Conservation (phyloP, 2,329 filamentous ascomycete species). For the Mycogone perniciosa region DNA sequence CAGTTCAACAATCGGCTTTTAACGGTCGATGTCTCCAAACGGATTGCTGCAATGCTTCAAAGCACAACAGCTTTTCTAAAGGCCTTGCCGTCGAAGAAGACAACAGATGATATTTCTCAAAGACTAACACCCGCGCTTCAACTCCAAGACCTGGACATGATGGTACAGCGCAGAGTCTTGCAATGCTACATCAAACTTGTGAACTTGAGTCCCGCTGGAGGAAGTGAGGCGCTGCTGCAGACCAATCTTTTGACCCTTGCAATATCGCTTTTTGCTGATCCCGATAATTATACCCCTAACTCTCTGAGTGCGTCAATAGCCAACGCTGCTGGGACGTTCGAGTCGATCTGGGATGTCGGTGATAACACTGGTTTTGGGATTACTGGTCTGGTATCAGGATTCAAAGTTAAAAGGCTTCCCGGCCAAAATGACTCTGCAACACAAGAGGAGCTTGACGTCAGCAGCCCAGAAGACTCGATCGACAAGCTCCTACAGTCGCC, state of each 20-base stretch:
- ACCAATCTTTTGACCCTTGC: slow-evolving; percentile 87
- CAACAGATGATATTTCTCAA: slow-evolving; percentile 78
- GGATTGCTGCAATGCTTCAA: slow-evolving; percentile 89
- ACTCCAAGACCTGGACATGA: slow-evolving; percentile 81
- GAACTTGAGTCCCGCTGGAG: slow-evolving; percentile 77
- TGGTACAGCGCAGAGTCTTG: slow-evolving; percentile 87
- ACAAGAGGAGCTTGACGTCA: slow-evolving; percentile 42
- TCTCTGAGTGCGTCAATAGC: slow-evolving; percentile 88
- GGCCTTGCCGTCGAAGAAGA: slow-evolving; percentile 75
- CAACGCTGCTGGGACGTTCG: slow-evolving; percentile 81
- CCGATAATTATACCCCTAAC: slow-evolving; percentile 77
- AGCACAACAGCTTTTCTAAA: slow-evolving; percentile 89
- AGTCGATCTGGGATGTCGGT: slow-evolving; percentile 88
- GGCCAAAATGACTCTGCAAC: slow-evolving; percentile 55
- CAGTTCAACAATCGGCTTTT: slow-evolving; percentile 88
- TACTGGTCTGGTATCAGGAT: slow-evolving; percentile 74
- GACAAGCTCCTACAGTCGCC: slow-evolving; percentile 60
- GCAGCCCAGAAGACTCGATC: slow-evolving; percentile 58
- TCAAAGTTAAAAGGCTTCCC: slow-evolving; percentile 62
- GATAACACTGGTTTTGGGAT: slow-evolving; percentile 95
- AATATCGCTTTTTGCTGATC: slow-evolving; percentile 87
- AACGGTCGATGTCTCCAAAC: slow-evolving; percentile 88
- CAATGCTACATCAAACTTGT: slow-evolving; percentile 93
- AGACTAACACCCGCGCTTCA: slow-evolving; percentile 79
- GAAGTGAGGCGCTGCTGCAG: slow-evolving; percentile 79